phyloP scores from a whole-genome alignment of 345 rosid species.

The Zanthoxylum bungeanum region DNA sequence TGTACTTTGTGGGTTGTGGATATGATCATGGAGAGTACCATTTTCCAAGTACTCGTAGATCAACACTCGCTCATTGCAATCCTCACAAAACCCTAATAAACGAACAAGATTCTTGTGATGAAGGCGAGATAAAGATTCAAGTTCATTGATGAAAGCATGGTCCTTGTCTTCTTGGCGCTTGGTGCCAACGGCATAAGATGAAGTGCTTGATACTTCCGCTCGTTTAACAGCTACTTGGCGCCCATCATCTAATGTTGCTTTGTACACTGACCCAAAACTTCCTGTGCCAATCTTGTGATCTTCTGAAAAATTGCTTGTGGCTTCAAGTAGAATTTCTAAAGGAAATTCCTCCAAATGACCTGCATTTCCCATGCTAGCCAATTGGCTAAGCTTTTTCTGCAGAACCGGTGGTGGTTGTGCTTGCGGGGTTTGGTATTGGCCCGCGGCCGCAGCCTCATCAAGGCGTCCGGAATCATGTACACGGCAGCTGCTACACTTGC shows the following conservation, averaged over 20 bases:
- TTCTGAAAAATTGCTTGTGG: slow-evolving; percentile 58
- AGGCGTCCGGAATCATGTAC: slow-evolving; percentile 73
- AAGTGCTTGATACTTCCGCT: slow-evolving; percentile 40
- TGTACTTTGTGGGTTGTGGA: slow-evolving; percentile 42
- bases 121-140: slow-evolving; percentile 72
- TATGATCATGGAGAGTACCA: slow-evolving; percentile 71
- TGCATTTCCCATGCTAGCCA: slow-evolving; percentile 60
- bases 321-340: slow-evolving; percentile 36
- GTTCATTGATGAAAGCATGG: slow-evolving; percentile 65
- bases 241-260: slow-evolving; percentile 49
- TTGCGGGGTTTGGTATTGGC: not conserved
- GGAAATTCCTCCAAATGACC: slow-evolving; percentile 60
- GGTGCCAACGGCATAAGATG: slow-evolving; percentile 19
- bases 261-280: slow-evolving; percentile 77
- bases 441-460: slow-evolving; percentile 32
- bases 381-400: slow-evolving; percentile 56
- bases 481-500: slow-evolving; percentile 45
- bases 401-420: slow-evolving; percentile 19
- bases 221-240: slow-evolving; percentile 75
- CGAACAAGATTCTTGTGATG: slow-evolving; percentile 75
- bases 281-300: slow-evolving; percentile 63
- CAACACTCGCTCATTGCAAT: slow-evolving; percentile 44
- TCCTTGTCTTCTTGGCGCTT: slow-evolving; percentile 57
- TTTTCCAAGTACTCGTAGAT: slow-evolving; percentile 69
- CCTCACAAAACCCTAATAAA: slow-evolving; percentile 69